A percentile compares a stretch with the other conserved stretches of the same genome.
Evolutionary conservation across 2,329 filamentous ascomycete genomes (phyloP).

Genomic region (Thermothelomyces thermophilus): DNA sequence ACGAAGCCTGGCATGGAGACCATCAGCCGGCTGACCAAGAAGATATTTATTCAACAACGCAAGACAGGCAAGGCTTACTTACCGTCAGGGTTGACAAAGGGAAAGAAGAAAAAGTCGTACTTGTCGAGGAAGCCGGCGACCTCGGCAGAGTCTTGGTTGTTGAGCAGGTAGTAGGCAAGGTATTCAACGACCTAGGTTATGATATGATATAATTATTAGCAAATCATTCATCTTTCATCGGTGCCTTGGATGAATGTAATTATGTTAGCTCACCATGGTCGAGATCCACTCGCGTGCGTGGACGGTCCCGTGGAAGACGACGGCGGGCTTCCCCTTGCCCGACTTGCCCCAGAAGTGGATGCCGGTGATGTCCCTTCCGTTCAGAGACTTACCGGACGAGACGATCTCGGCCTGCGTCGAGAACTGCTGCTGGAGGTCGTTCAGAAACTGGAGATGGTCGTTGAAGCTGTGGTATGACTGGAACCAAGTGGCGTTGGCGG

Average conservation of each 20-base stretch:
- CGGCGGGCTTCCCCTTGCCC: constrained; percentile 41
- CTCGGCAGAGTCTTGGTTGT: constrained; percentile 33
- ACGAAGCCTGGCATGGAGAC: constrained; percentile 37
- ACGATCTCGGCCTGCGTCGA: constrained; percentile 43
- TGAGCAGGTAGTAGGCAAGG: constrained; percentile 41
- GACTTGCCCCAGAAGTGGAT: constrained; percentile 46
- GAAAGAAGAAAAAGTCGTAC: constrained; percentile 55
- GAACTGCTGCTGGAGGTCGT: constrained; percentile 39
- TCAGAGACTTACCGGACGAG: constrained; percentile 38
- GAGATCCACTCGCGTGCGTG: constrained; percentile 52
- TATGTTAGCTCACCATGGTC: constrained; percentile 49
- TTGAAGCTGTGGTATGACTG: constrained; percentile 46
- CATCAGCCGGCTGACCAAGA: no score
- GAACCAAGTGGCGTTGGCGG: constrained; percentile 41
- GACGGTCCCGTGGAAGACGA: constrained; percentile 46
- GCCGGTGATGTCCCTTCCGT: constrained; percentile 52
- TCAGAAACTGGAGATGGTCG: constrained; percentile 45
- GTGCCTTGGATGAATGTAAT: no score
- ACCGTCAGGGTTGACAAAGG: constrained; percentile 49
- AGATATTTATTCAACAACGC: no score
- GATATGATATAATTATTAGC: not conserved
- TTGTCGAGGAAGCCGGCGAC: constrained; percentile 44
- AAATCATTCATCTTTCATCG: not conserved
- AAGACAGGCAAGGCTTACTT: no score
- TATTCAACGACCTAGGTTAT: constrained; percentile 32